Percentiles rank a stretch among this genome's conserved stretches.
phyloP scores from a whole-genome alignment of 352 stramenopile species.

The Globisporangium cystogenes region DNA sequence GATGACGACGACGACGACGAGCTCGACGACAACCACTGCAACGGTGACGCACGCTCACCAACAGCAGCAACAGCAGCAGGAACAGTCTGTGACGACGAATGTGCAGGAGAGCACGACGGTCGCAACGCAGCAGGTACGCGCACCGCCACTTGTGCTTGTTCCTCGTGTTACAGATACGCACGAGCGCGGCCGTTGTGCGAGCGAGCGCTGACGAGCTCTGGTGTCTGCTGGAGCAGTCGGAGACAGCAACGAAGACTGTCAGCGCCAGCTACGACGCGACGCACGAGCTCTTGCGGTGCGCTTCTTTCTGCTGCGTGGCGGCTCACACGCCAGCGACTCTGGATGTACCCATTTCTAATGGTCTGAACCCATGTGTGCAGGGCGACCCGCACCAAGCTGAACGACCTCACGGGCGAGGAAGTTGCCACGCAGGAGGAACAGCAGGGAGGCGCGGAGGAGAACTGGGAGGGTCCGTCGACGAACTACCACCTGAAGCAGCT shows the following conservation, averaged over 20 bases:
- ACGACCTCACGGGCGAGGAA: constrained; percentile 20
- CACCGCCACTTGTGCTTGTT: no score
- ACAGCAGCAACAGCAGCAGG: constrained; percentile 3
- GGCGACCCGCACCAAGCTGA: constrained; percentile 30
- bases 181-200: no score
- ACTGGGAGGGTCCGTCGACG: constrained; percentile 50
- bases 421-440: no score
- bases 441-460: no score
- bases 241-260: neutral
- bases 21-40: constrained; percentile 5
- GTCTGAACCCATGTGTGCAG: constrained; percentile 7
- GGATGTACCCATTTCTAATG: neutral
- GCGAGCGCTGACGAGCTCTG: neutral
- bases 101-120: constrained; percentile 5
- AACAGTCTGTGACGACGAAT: neutral
- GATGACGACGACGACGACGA: neutral
- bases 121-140: constrained; percentile 7
- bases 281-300: constrained; percentile 27
- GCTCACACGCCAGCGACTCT: no score
- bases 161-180: no score
- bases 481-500: constrained; percentile 81
- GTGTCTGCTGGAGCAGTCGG: neutral
- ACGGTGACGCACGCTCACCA: neutral
- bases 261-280: constrained; percentile 18
- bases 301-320: neutral